These are phyloP conservation scores for Hypoxylon cercidicola DNA, from an alignment of 495 filamentous ascomycete species.

Conservation along the genomic window DNA sequence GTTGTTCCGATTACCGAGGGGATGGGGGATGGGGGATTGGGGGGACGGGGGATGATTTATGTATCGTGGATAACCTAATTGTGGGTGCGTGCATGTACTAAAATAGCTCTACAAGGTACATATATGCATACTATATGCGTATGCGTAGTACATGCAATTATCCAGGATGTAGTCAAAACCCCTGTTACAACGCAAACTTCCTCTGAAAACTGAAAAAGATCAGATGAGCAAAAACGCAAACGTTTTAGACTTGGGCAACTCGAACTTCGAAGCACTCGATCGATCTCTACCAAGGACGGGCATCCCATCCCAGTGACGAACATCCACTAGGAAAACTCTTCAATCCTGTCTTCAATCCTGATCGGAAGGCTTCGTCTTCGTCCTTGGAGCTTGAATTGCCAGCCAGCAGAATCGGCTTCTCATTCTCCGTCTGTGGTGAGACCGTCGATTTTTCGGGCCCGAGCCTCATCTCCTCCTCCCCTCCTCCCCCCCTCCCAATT, in stretches of 20 bases:
- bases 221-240: neutral
- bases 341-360: conserved; percentile 12
- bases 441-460: conserved; percentile 30
- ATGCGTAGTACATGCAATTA: neutral
- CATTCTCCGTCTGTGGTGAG: conserved; percentile 27
- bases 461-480: conserved; percentile 39
- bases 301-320: neutral
- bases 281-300: too few species aligned
- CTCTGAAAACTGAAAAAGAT: conserved; percentile 1
- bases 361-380: conserved; percentile 16
- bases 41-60: too few species aligned
- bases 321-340: conserved; percentile 23
- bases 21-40: too few species aligned
- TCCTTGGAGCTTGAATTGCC: conserved; percentile 32
- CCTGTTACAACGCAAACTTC: neutral
- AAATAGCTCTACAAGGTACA: too few species aligned
- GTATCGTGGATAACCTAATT: too few species aligned
- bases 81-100: too few species aligned
- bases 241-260: too few species aligned
- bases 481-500: conserved; percentile 21
- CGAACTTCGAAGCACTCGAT: neutral
- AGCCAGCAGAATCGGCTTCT: conserved; percentile 31
- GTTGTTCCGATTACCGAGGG: too few species aligned
- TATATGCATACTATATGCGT: too few species aligned
- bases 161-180: neutral